A percentile compares a stretch with the other conserved stretches of the same genome.
These are phyloP conservation scores for Vanderwaltozyma tropicalis DNA, from an alignment of 805 yeast species.

Conservation along the genomic window DNA sequence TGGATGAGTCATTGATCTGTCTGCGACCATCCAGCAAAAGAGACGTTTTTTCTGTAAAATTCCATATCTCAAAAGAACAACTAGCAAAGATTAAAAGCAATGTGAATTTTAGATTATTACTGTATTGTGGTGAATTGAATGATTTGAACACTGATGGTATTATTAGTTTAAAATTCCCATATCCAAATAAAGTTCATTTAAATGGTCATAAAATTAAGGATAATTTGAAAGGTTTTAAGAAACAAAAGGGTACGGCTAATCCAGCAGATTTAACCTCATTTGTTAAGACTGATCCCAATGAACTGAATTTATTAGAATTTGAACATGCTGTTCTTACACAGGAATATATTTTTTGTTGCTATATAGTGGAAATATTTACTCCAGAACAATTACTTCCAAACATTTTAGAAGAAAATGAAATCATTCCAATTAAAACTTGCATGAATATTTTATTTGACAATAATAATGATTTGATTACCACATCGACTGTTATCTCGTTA, in stretches of 20 bases:
- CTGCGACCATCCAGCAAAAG: too few species aligned
- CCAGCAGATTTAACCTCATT: conserved; percentile 67
- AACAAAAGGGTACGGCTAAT: conserved; percentile 61
- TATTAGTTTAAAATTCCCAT: conserved; percentile 66
- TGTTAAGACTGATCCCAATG: conserved; percentile 17
- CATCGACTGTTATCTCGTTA: conserved; percentile 1
- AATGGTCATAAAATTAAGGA: conserved; percentile 42
- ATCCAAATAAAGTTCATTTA: conserved; percentile 52
- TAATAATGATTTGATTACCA: not conserved
- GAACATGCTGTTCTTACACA: conserved; percentile 45
- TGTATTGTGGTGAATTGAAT: conserved; percentile 45
- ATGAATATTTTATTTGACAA: not conserved
- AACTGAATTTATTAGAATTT: conserved; percentile 36
- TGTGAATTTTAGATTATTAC: conserved; percentile 31
- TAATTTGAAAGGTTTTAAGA: conserved; percentile 63
- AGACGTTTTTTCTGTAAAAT: too few species aligned
- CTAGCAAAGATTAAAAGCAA: not conserved
- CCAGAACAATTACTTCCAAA: conserved; percentile 29
- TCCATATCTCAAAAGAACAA: too few species aligned
- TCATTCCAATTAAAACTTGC: not conserved
- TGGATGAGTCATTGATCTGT: too few species aligned
- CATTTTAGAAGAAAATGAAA: conserved; percentile 1
- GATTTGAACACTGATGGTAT: conserved; percentile 42
- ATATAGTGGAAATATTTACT: conserved; percentile 41
- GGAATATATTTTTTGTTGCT: conserved; percentile 41